Base-by-base conservation (phyloP, 1,284 basidiomycete genomes). In the Marasmius tenuissimus region DNA sequence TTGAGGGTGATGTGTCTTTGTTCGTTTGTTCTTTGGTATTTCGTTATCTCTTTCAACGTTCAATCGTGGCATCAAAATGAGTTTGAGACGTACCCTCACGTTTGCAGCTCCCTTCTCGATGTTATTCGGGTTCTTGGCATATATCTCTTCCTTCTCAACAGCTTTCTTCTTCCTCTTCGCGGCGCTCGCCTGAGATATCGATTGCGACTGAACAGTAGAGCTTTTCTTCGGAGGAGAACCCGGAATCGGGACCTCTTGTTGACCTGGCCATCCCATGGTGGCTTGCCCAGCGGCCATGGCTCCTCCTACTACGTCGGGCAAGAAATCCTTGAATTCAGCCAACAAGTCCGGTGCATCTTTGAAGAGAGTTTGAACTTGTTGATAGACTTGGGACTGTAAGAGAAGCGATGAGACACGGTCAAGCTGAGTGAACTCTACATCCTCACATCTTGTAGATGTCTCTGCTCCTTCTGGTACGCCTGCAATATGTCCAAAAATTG, bases 401-500 rank as follows among this genome's bases (percentile, higher is more conserved):
- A 59, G 66, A 57, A 42, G 57, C 57, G 60, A 58, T 37, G 52
- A 58, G 55, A 61, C 39, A 57, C 22, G 40, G 11, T 6, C 39
- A 40, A 51, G 52, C 49, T 22, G 9, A 34, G 59, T 10, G 53
- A 51, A 62, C 39, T 18, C 56, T 45, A 42, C 60, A 27, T 11
- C 80, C 92, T 75, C 72, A 96, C 96, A 72, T 97, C 95, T 65
- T 93, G 89, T 34, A 94, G 85, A 67, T 93, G 88, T 64, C 87
- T 85, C 72, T 94, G 93, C 72, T 98, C 96, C 73, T 96, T 96
- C 75, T 98, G 96, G 76, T 98, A 98, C 37, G 93, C 93, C 81
- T 99, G 97, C 67, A 99, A 78, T 60, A 99, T 97, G 79, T 99
- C 97, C 69, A 99, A 81, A 77, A 99, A 99, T 71, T 95, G 91